phyloP scores from a whole-genome alignment of 495 filamentous ascomycete species.

The Aspergillus kassunensis region DNA sequence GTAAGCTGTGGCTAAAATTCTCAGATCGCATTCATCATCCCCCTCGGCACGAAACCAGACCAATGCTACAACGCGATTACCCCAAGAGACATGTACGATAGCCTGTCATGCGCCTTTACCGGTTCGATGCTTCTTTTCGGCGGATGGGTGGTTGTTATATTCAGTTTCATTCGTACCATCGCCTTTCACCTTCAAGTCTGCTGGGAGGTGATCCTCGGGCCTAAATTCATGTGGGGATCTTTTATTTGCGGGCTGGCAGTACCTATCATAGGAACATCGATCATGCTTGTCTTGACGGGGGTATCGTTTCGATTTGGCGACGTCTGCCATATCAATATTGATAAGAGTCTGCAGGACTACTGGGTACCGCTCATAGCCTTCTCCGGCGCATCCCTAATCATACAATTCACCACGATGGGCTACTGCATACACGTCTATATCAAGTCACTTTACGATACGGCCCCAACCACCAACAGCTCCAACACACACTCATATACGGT shows the following conservation, averaged over 20 bases:
- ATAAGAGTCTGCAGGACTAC: conserved; percentile 73
- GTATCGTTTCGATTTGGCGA: conserved; percentile 90
- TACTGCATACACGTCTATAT: conserved; percentile 97
- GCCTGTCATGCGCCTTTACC: conserved; percentile 78
- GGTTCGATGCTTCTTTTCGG: conserved; percentile 81
- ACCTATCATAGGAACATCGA: conserved; percentile 64
- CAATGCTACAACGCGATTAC: conserved; percentile 90
- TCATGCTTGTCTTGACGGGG: conserved; percentile 79
- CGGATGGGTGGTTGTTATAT: conserved; percentile 76
- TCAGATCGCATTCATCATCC: conserved; percentile 76
- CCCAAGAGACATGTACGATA: conserved; percentile 86
- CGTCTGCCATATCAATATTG: conserved; percentile 89
- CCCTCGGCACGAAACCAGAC: conserved; percentile 71
- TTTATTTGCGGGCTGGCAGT: conserved; percentile 80
- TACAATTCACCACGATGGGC: conserved; percentile 80
- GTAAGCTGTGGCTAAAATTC: conserved; percentile 6
- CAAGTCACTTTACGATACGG: conserved; percentile 69
- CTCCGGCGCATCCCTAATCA: conserved; percentile 68
- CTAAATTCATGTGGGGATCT: conserved; percentile 84
- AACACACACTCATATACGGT: conserved; percentile 71
- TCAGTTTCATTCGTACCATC: conserved; percentile 84
- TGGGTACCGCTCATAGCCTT: conserved; percentile 88
- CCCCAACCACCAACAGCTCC: conserved; percentile 64
- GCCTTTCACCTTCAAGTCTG: conserved; percentile 96
- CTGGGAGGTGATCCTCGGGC: conserved; percentile 88